These are phyloP conservation scores for Bidens hawaiensis DNA, from an alignment of 140 eudicot species.

Conservation along the genomic window DNA sequence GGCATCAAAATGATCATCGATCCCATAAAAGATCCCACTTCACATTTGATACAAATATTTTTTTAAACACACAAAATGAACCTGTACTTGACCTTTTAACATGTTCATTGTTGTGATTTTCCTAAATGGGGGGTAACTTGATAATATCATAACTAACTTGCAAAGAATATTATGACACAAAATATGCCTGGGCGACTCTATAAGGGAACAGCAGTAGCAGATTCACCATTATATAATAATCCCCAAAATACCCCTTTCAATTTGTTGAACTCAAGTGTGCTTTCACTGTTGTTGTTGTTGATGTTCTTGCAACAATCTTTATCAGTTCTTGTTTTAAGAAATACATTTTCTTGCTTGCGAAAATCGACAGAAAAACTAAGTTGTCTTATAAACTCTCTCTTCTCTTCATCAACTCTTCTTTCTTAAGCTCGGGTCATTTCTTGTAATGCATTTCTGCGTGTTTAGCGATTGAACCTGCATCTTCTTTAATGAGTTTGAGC, in stretches of 20 bases:
- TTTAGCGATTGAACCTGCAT: constrained; percentile 91
- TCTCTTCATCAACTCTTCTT: constrained; percentile 63
- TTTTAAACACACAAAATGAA: not conserved
- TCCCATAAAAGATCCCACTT: constrained; percentile 14
- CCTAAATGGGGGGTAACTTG: constrained; percentile 6
- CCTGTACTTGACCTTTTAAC: not conserved
- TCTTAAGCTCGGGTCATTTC: constrained; percentile 81
- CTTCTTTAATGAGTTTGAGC: constrained; percentile 81
- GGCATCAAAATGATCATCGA: not conserved
- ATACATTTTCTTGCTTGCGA: constrained; percentile 64
- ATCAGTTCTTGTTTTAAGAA: constrained; percentile 45
- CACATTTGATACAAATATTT: no score
- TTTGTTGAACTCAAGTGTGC: constrained; percentile 27
- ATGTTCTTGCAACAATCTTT: constrained; percentile 31
- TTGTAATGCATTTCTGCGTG: constrained; percentile 98
- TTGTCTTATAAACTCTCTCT: constrained; percentile 69
- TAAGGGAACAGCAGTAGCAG: constrained; percentile 21
- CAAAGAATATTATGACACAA: constrained; percentile 23
- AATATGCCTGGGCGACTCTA: constrained; percentile 12
- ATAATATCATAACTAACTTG: not conserved
- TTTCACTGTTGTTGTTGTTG: constrained; percentile 8
- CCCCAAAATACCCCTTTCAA: constrained; percentile 38
- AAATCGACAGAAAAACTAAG: constrained; percentile 63
- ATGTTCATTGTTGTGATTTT: no score
- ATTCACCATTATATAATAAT: constrained; percentile 22